Evolutionary conservation across 1,139 yeast genomes (phyloP), one percentile per base, ranked within the genome.

Genomic region (Protomyces gravidus): DNA sequence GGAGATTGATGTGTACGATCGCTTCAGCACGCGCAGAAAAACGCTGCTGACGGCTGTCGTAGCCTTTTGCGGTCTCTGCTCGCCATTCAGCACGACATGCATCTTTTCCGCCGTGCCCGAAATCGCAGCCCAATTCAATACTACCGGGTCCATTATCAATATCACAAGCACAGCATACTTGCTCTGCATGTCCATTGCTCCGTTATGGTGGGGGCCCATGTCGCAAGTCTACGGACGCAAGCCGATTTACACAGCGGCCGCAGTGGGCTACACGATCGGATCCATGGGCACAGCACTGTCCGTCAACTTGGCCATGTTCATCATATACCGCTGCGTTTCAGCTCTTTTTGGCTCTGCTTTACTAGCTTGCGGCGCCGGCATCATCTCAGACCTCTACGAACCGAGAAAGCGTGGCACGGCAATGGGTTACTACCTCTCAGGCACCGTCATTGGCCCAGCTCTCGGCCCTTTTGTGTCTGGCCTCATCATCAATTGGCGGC

Each of bases 281-380:
- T 40, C 47, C 1, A 11, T 88, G 25, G 95, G 94, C 1, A 79
- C 88, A 65, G 82, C 95, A 0, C 71, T 85, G 36, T 75, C 89
- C 0, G 84, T 83, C 1, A 76, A 73, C 61, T 84, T 88, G 45
- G 78, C 78, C 1, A 76, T 82, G 49, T 76, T 88, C 57, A 85
- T 87, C 67, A 82, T 80, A 1, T 79, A 87, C 59, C 76, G 95
- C 66, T 80, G 85, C 19, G 70, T 87, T 2, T 78, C 85, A 55
- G 95, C 95, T 62, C 94, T 88, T 0, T 82, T 86, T 62, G 85
- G 89, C 1, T 90, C 94, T 0, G 81, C 89, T 49, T 95, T 88
- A 0, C 95, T 87, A 70, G 82, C 92, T 2, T 89, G 87, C 5
- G 96, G 96, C 0, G 96, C 96, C 0, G 96, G 95, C 2, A 86